A percentile compares a stretch with the other conserved stretches of the same genome.
phyloP scores from a whole-genome alignment of 116 monocot species.

The Zostera marina region DNA sequence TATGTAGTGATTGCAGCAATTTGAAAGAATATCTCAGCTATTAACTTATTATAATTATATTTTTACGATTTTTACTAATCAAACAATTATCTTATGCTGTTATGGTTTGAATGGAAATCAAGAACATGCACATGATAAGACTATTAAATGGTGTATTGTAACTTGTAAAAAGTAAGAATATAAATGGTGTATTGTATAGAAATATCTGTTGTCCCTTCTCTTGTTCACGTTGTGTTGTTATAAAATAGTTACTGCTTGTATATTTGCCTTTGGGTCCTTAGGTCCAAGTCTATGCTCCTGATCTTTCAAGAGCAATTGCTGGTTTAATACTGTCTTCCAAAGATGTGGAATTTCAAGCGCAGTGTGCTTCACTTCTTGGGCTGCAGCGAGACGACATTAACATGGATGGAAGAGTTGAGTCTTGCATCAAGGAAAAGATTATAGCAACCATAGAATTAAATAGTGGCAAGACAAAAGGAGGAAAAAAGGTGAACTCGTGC shows the following conservation, averaged over 20 bases:
- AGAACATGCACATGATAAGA: no score
- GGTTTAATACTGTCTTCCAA: conserved; percentile 59
- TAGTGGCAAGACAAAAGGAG: conserved; percentile 27
- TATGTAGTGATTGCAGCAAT: no score
- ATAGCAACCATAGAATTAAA: conserved; percentile 29
- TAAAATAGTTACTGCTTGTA: not conserved
- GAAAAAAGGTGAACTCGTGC: conserved; percentile 13
- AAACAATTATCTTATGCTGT: no score
- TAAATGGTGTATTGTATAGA: no score
- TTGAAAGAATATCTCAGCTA: no score
- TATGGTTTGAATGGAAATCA: no score
- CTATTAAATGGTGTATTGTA: no score
- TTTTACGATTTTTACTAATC: no score
- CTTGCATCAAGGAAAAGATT: conserved; percentile 53
- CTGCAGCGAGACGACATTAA: conserved; percentile 18
- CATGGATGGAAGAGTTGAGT: conserved; percentile 20
- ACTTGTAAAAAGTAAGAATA: no score
- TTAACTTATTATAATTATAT: no score
- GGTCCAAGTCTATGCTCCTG: conserved; percentile 47
- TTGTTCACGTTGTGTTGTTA: not conserved
- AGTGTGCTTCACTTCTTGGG: conserved; percentile 59
- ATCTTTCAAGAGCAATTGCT: conserved; percentile 59
- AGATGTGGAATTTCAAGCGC: conserved; percentile 45
- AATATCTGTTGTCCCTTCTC: not conserved
- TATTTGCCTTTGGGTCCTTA: conserved; percentile 9